Base-by-base conservation (phyloP, 352 stramenopile species). In the Phytophthora kernoviae region DNA sequence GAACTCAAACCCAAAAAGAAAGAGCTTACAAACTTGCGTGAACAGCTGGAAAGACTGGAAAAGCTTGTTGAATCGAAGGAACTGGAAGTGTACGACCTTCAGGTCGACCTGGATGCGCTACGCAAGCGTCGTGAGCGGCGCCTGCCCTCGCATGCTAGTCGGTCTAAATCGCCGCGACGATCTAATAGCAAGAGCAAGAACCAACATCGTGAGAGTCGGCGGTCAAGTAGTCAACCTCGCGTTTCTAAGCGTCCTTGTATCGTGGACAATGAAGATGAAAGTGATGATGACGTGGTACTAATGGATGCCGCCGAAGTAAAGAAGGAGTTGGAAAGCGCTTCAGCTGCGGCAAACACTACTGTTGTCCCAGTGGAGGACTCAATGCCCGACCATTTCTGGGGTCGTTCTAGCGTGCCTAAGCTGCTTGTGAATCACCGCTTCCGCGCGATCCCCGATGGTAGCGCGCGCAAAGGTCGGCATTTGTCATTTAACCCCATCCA, bases 381-480 rank as follows among this genome's bases (percentile, higher is more conserved):
- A 15, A 79, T 81, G 66, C 81, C 75, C 3, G 86, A 95, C 55
- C 46, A 88, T 43, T 94, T 96, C 54, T 94, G 84, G 84, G 79
- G 82, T 24, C 84, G 80, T 26, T 80, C 80, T 7, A 60, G 72
- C 11, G 77, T 70, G 4, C 68, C 79, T 17, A 93, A 96, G 58
- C 60, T 94, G 33, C 61, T 96, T 27, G 70, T 75, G 21, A 85
- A 92, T 46, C 72, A 88, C 27, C 79, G 79, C 17, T 84, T 86
- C 34, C 72, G 66, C 14, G 70, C 75, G 14, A 71, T 94, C 42
- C 73, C 79, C 0, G 87, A 96, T 54, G 77, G 73, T 10, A 87
- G 82, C 44, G 49, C 47, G 36, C 82, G 84, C 20, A 96, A 96
- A 46, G 68, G 81, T 1, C 79, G 87, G 9, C 80, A 91, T 54